Evolutionary conservation across 106 monocot genomes (phyloP).

Genomic region (Xerophyta viscosa): DNA sequence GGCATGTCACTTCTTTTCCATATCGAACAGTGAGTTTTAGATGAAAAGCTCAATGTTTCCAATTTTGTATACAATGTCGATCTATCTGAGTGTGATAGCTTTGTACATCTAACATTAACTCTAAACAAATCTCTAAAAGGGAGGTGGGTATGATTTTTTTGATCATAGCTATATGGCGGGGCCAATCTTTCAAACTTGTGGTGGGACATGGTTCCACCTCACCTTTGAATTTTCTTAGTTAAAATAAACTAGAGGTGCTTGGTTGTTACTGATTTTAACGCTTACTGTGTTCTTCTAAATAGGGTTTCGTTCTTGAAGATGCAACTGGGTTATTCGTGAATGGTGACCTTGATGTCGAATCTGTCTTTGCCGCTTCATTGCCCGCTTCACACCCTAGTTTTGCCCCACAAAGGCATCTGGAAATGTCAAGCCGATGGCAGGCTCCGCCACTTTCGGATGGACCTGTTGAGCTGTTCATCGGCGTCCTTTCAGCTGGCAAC

Average conservation of each 20-base stretch:
- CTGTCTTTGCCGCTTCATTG: slow-evolving; percentile 73
- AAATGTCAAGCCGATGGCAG: slow-evolving; percentile 70
- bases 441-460: slow-evolving; percentile 60
- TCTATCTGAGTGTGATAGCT: too few relatives aligned
- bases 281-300: not conserved
- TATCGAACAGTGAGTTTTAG: slow-evolving; percentile 68
- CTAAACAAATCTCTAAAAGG: too few relatives aligned
- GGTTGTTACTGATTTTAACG: slow-evolving; percentile 1
- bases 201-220: too few relatives aligned
- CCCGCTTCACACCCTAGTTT: slow-evolving; percentile 86
- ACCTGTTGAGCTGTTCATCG: slow-evolving; percentile 83
- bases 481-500: slow-evolving; percentile 92
- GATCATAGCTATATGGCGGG: too few relatives aligned
- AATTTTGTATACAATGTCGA: not conserved
- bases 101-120: too few relatives aligned
- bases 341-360: slow-evolving; percentile 78
- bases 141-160: too few relatives aligned
- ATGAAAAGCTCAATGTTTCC: not conserved
- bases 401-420: slow-evolving; percentile 69
- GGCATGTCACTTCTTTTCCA: slow-evolving; percentile 87
- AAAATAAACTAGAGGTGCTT: too few relatives aligned
- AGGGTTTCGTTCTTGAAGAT: slow-evolving; percentile 98
- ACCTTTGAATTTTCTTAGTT: too few relatives aligned
- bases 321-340: slow-evolving; percentile 83
- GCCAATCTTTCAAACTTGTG: too few relatives aligned